Conservation (phyloP, 768 basidiomycete species). For the Asterophora parasitica region DNA sequence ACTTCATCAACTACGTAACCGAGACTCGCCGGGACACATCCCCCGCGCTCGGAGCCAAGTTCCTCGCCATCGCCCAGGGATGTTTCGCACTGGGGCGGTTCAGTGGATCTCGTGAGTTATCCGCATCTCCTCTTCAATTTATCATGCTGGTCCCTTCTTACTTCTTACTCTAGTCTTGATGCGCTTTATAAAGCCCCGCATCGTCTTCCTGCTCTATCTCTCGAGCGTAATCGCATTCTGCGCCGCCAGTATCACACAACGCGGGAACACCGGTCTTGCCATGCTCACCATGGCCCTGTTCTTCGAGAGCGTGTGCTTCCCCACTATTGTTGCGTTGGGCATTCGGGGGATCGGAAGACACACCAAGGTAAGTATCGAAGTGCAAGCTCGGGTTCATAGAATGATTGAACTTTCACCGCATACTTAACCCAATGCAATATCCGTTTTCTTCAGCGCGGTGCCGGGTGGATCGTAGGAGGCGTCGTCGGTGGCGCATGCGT, state of each 20-base stretch:
- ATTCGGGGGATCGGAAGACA: constrained; percentile 29
- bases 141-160: too few relatives aligned
- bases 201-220: constrained; percentile 26
- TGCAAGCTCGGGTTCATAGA: too few relatives aligned
- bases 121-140: too few relatives aligned
- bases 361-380: constrained; percentile 21
- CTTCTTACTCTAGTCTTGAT: constrained; percentile 25
- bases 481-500: constrained; percentile 31
- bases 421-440: neutral
- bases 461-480: constrained; percentile 28
- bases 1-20: constrained; percentile 31
- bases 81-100: constrained; percentile 29
- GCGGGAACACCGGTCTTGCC: constrained; percentile 25
- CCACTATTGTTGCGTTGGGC: constrained; percentile 30
- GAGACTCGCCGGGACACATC: constrained; percentile 23
- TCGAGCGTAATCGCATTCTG: constrained; percentile 25
- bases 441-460: constrained; percentile 19
- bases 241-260: constrained; percentile 25
- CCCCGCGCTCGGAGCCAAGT: constrained; percentile 24
- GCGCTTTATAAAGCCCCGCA: constrained; percentile 25
- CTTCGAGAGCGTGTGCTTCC: constrained; percentile 33
- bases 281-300: constrained; percentile 29
- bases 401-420: too few relatives aligned
- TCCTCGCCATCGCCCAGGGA: constrained; percentile 29
- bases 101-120: constrained; percentile 26